Evolutionary conservation across 2,329 filamentous ascomycete species (phyloP).

Genomic region (Teratosphaeria nubilosa): DNA sequence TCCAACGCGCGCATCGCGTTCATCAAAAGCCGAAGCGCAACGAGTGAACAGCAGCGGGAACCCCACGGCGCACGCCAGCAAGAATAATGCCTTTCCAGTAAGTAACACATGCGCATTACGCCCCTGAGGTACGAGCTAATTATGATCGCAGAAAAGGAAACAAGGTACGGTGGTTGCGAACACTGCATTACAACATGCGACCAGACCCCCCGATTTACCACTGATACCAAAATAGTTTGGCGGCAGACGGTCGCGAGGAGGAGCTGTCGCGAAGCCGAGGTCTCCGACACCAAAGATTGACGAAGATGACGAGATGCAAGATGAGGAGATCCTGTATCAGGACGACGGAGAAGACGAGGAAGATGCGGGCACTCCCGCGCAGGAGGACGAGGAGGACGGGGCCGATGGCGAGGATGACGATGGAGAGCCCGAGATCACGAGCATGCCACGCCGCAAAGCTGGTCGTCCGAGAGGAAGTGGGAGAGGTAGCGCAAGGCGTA

Average conservation of each 20-base stretch:
- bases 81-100: neutral
- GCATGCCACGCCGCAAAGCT: slow-evolving; percentile 27
- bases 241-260: neutral
- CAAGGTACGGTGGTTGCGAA: neutral
- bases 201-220: neutral
- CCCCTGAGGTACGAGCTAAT: neutral
- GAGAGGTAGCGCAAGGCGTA: slow-evolving; percentile 26
- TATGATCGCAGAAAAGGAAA: neutral
- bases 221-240: neutral
- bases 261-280: neutral
- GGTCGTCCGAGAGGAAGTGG: slow-evolving; percentile 26
- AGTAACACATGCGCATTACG: neutral
- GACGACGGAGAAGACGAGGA: slow-evolving; percentile 14
- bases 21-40: neutral
- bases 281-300: neutral
- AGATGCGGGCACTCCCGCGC: slow-evolving; percentile 11
- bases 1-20: neutral
- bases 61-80: neutral
- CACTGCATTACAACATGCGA: neutral
- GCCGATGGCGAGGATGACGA: slow-evolving; percentile 14
- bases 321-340: slow-evolving; percentile 8
- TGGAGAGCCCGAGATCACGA: slow-evolving; percentile 18
- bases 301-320: slow-evolving; percentile 1
- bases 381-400: slow-evolving; percentile 16
- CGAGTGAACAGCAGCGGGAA: neutral